phyloP scores from a whole-genome alignment of 805 yeast genomes.

The Metschnikowia chrysomelidarum region DNA sequence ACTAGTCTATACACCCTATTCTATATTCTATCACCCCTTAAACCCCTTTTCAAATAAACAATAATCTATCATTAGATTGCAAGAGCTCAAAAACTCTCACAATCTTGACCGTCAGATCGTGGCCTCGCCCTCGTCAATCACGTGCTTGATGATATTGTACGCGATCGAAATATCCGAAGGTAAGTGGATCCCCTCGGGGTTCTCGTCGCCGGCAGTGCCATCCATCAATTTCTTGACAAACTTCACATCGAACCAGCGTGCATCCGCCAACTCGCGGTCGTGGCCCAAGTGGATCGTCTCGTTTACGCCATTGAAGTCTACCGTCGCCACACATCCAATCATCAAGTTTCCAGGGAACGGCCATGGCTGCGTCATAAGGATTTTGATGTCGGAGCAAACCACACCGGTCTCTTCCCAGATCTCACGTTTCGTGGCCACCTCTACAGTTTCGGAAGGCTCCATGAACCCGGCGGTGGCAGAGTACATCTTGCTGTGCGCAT shows the following conservation, averaged over 20 bases:
- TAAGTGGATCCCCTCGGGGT: conserved; percentile 37
- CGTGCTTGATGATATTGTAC: conserved; percentile 40
- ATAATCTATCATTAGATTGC: too few relatives aligned
- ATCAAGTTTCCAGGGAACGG: conserved; percentile 92
- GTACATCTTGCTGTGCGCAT: conserved; percentile 56
- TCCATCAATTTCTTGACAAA: conserved; percentile 46
- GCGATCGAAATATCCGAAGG: conserved; percentile 49
- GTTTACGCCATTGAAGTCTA: conserved; percentile 64
- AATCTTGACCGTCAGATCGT: too few relatives aligned
- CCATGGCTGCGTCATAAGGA: conserved; percentile 90
- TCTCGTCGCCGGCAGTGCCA: conserved; percentile 22
- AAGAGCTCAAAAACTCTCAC: too few relatives aligned
- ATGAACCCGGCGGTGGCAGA: conserved; percentile 92
- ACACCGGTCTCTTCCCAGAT: conserved; percentile 97
- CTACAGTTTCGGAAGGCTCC: conserved; percentile 93
- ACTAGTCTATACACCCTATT: too few relatives aligned
- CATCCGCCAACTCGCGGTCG: conserved; percentile 84
- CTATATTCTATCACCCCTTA: too few relatives aligned
- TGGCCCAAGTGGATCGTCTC: conserved; percentile 70
- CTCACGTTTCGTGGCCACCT: conserved; percentile 83
- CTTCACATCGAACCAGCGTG: conserved; percentile 72
- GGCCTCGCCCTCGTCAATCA: conserved; percentile 28
- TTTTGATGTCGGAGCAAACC: conserved; percentile 50
- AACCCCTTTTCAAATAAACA: too few relatives aligned
- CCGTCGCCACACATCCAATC: conserved; percentile 87